Evolutionary conservation across 192 early-diverging fungal genomes (phyloP).

Genomic region (Backusella australiensis): DNA sequence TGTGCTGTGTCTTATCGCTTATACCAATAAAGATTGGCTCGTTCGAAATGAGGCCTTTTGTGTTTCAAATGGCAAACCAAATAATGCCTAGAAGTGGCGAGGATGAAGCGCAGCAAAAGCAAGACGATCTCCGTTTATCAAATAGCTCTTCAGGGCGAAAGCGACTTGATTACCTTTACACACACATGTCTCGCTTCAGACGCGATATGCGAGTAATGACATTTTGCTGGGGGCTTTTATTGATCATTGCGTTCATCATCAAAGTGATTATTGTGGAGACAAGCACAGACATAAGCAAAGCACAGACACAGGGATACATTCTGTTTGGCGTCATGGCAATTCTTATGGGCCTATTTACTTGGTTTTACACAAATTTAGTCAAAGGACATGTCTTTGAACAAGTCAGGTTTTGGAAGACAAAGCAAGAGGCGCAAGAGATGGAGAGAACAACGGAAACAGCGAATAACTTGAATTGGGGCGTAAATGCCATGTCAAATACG

Average conservation of each 20-base stretch:
- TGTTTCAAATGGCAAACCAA: slow-evolving; percentile 32
- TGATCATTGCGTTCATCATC: slow-evolving; percentile 31
- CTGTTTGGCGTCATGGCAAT: slow-evolving; percentile 12
- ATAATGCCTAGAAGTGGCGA: slow-evolving; percentile 29
- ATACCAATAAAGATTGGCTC: slow-evolving; percentile 22
- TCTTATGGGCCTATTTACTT: slow-evolving; percentile 15
- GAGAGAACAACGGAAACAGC: neutral
- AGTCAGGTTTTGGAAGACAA: neutral
- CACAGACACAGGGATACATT: slow-evolving; percentile 12
- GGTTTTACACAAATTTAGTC: slow-evolving; percentile 22
- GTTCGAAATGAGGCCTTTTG: slow-evolving; percentile 25
- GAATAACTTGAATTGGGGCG: slow-evolving; percentile 8
- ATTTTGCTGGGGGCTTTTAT: slow-evolving; percentile 25
- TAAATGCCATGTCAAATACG: neutral
- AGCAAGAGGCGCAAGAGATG: neutral
- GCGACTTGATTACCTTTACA: slow-evolving; percentile 27
- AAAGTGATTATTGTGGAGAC: slow-evolving; percentile 31
- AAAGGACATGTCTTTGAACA: slow-evolving; percentile 20
- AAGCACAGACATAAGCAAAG: slow-evolving; percentile 6
- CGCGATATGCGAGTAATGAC: slow-evolving; percentile 36
- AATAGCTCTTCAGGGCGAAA: slow-evolving; percentile 4
- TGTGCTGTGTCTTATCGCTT: slow-evolving; percentile 28
- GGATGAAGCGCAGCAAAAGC: slow-evolving; percentile 6
- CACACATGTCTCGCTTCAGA: slow-evolving; percentile 26
- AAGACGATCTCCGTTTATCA: slow-evolving; percentile 18